Evolutionary conservation across 1,139 yeast species (phyloP).

Genomic region (Pichia sp.): DNA sequence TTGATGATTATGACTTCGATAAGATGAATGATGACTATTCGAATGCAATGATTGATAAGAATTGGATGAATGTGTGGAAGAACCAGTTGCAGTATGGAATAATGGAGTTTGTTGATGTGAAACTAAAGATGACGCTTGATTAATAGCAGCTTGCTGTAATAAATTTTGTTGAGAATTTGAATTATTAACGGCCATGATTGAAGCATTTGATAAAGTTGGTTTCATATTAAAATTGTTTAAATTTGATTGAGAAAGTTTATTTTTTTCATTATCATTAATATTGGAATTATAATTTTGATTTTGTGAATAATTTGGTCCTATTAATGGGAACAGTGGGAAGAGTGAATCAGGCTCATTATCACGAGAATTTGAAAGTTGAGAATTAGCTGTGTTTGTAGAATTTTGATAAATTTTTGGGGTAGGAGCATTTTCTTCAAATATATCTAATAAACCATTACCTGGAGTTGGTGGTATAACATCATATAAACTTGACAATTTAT

Average conservation of each 20-base stretch:
- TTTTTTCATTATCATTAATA: not conserved
- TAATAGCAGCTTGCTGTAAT: conserved; percentile 12
- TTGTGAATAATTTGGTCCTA: conserved; percentile 35
- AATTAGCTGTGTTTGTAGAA: not conserved
- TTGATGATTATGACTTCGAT: conserved; percentile 20
- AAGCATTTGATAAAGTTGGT: conserved; percentile 1
- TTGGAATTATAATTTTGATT: conserved; percentile 12
- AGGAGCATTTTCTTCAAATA: conserved; percentile 25
- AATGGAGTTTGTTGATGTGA: conserved; percentile 4
- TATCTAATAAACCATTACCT: conserved; percentile 37
- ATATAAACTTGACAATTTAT: conserved; percentile 12
- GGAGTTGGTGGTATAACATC: conserved; percentile 31
- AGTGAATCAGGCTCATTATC: conserved; percentile 28
- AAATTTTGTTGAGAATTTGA: conserved; percentile 8
- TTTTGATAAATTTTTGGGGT: conserved; percentile 3
- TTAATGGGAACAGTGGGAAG: conserved; percentile 49
- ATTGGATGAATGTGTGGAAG: conserved; percentile 19
- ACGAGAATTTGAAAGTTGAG: conserved; percentile 1
- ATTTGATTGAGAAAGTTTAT: conserved; percentile 18
- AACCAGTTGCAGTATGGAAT: conserved; percentile 23
- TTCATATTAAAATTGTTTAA: conserved; percentile 18
- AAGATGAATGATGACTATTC: conserved; percentile 15
- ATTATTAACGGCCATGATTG: not conserved
- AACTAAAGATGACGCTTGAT: not conserved
- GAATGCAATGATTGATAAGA: conserved; percentile 4